These are phyloP conservation scores for Sporothrix curviconia DNA, from an alignment of 2,329 filamentous ascomycete genomes.

Conservation along the genomic window DNA sequence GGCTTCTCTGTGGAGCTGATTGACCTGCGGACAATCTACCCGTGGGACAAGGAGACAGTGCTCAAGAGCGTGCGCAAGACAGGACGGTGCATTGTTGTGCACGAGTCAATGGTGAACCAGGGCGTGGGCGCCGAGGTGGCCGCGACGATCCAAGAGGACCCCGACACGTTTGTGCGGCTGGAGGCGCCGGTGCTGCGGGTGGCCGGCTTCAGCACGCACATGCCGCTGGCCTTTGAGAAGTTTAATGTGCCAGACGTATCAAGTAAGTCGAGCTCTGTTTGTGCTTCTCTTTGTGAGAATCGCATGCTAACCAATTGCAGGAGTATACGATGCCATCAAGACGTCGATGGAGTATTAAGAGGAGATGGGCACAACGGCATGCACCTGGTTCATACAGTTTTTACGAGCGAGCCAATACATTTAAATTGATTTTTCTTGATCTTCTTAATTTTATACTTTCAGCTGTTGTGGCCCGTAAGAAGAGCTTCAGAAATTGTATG, in stretches of 20 bases:
- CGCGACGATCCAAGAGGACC: conserved; percentile 75
- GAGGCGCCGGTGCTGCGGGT: conserved; percentile 82
- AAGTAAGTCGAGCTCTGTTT: conserved; percentile 51
- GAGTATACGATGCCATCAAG: conserved; percentile 66
- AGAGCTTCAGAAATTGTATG: too few relatives aligned
- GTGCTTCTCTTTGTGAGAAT: too few relatives aligned
- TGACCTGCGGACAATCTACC: conserved; percentile 81
- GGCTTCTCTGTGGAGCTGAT: conserved; percentile 77
- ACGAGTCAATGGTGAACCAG: conserved; percentile 86
- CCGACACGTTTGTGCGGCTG: conserved; percentile 67
- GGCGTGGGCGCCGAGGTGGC: conserved; percentile 86
- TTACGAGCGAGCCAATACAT: too few relatives aligned
- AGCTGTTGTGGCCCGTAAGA: too few relatives aligned
- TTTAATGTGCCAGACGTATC: conserved; percentile 81
- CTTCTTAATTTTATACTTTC: too few relatives aligned
- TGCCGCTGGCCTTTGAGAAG: conserved; percentile 70
- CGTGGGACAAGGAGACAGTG: conserved; percentile 80
- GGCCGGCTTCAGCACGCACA: conserved; percentile 84
- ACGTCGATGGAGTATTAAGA: conserved; percentile 52
- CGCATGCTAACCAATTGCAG: conserved; percentile 32
- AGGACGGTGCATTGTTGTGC: conserved; percentile 77
- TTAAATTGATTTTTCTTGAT: too few relatives aligned
- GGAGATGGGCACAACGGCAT: too few relatives aligned
- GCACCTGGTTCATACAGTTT: too few relatives aligned
- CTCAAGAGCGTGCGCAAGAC: conserved; percentile 81